Evolutionary conservation across 208 protist species (phyloP), one percentile per base, ranked within the genome.

Genomic region (Acanthamoeba triangularis): DNA sequence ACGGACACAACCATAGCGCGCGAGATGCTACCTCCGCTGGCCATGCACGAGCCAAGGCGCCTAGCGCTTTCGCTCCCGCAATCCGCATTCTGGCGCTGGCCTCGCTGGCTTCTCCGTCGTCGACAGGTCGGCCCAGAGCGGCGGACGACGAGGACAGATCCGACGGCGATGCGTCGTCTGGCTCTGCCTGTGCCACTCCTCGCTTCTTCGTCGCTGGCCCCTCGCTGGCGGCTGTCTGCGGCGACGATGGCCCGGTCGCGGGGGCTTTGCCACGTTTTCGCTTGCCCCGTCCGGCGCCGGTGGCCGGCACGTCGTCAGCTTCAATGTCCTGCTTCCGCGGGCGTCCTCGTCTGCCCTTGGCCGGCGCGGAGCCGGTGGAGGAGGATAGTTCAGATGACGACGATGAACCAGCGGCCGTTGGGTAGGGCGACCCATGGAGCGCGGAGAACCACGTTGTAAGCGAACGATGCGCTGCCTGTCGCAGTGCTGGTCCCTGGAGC

Each of bases 61-160:
- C 74, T n/a, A 82, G 74, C 33, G 74, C 74, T 49, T 82, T 82
- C 30, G 74, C 74, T 54, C 74, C 74, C 11, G 44, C 33, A 44
- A 82, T 82, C 28, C 74, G 74, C 74, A 54, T 82, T 10, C 44
- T 20, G n/a, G 44, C 74, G 16, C 44, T 49, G 37, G 44, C 37
- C 25, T 82, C 74, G 33, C 44, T 82, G 33, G 74, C 74, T 25
- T 82, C 33, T n/a, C 20, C 63, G 61, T 67, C 61, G 8, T 67
- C 61, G 61, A 67, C 28, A 0, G 61, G 61, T 67, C 61, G 61
- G 25, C 61, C 25, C 25, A 67, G 18, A 33, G 61, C 28, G 7
- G 61, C 13, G 13, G 56, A 61, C 56, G 56, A 61, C 2, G 56
- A 67, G 2, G 61, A 67, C 61, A 67, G 23, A 10, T 33, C 28